Percentiles rank a stretch among this genome's conserved stretches.
Conservation (phyloP, 2,329 filamentous ascomycete species). For the Elsinoe necatrix region DNA sequence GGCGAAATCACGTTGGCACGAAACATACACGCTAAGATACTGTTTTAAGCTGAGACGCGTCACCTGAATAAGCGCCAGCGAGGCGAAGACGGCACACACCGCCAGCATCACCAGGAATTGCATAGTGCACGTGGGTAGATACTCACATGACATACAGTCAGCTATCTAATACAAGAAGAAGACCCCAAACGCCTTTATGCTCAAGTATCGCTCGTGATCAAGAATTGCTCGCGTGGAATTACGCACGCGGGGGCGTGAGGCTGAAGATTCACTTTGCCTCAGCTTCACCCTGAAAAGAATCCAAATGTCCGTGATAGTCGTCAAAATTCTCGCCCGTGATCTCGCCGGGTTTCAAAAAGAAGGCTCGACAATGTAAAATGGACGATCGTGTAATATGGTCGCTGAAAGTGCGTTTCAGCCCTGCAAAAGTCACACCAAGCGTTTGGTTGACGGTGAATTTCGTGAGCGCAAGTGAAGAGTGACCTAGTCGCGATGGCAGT, state of each 20-base stretch:
- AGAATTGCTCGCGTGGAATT: constrained; percentile 6
- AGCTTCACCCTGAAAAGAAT: constrained; percentile 6
- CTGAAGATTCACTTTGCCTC: not conserved
- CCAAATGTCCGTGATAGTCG: constrained; percentile 9
- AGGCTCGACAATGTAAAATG: not conserved
- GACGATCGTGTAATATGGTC: not conserved
- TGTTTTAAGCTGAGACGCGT: not conserved
- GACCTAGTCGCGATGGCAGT: not conserved
- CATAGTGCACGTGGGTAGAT: not conserved
- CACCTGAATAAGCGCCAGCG: not conserved
- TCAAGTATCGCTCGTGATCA: not conserved
- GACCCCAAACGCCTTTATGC: constrained; percentile 2
- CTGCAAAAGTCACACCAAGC: not conserved
- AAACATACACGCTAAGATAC: constrained; percentile 1
- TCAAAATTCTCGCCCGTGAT: not conserved
- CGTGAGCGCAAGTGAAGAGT: not conserved
- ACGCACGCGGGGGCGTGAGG: not conserved
- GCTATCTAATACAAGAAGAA: constrained; percentile 12
- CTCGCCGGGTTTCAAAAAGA: not conserved
- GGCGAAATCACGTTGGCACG: not conserved
- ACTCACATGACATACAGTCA: constrained; percentile 10
- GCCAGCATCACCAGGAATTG: not conserved
- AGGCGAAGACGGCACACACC: not conserved
- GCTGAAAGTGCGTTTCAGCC: not conserved
- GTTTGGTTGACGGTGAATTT: not conserved